These are phyloP conservation scores for Fusarium algeriense DNA, from an alignment of 2,329 filamentous ascomycete genomes.

Conservation along the genomic window DNA sequence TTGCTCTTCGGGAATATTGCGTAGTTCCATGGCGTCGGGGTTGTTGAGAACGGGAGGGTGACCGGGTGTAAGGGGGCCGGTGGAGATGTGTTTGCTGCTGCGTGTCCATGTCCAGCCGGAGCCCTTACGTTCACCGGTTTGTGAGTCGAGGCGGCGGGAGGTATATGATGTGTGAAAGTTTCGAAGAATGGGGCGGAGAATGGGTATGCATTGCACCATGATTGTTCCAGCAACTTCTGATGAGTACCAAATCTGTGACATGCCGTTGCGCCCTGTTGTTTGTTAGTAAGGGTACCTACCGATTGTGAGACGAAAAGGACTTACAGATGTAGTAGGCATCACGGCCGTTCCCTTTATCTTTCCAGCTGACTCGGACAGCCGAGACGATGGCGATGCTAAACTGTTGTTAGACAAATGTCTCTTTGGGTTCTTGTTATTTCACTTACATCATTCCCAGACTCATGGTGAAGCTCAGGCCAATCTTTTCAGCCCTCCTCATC, in stretches of 20 bases:
- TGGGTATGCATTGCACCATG: conserved; percentile 66
- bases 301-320: background rate
- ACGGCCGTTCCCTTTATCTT: conserved; percentile 59
- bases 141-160: conserved; percentile 39
- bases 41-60: conserved; percentile 1
- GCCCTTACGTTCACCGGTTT: conserved; percentile 29
- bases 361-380: conserved; percentile 62
- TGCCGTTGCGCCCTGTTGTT: conserved; percentile 42
- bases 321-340: conserved; percentile 62
- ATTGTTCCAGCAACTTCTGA: conserved; percentile 66
- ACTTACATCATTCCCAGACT: conserved; percentile 62
- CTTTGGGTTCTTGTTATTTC: fast-evolving
- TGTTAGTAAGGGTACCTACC: background rate
- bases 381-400: conserved; percentile 60
- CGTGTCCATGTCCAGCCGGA: conserved; percentile 39
- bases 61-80: conserved; percentile 9
- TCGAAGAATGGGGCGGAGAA: conserved; percentile 60
- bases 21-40: conserved; percentile 33
- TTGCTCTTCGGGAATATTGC: conserved; percentile 41
- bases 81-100: conserved; percentile 40
- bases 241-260: conserved; percentile 55
- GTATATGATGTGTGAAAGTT: conserved; percentile 45
- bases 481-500: conserved; percentile 62
- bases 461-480: conserved; percentile 63
- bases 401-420: background rate